These are phyloP conservation scores for Microdochium nivale DNA, from an alignment of 2,329 filamentous ascomycete species.

Conservation along the genomic window DNA sequence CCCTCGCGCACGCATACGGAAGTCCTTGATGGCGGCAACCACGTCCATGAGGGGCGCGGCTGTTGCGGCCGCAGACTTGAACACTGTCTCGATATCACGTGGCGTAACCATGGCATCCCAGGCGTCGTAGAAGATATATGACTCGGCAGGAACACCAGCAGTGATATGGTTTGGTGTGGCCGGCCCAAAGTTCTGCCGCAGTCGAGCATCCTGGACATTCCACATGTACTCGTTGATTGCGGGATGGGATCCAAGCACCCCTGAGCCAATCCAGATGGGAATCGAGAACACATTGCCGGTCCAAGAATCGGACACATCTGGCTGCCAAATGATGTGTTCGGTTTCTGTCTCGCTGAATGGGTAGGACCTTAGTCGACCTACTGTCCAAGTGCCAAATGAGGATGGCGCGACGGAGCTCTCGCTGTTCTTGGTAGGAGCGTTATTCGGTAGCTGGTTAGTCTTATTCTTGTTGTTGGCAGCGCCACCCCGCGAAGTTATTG, in stretches of 20 bases:
- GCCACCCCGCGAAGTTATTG: slow-evolving; percentile 7
- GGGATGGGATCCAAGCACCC: slow-evolving; percentile 18
- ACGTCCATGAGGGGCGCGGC: slow-evolving; percentile 14
- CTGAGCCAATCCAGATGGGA: slow-evolving; percentile 39
- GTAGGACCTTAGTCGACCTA: slow-evolving; percentile 15
- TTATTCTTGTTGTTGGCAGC: neutral
- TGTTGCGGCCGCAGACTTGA: slow-evolving; percentile 2
- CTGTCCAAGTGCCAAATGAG: slow-evolving; percentile 14
- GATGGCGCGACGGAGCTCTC: slow-evolving; percentile 3
- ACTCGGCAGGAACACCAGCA: slow-evolving; percentile 37
- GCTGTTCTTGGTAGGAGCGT: neutral
- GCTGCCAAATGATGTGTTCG: slow-evolving; percentile 15
- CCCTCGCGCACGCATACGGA: slow-evolving; percentile 14
- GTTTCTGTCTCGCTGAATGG: slow-evolving; percentile 15
- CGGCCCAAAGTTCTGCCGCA: slow-evolving; percentile 31
- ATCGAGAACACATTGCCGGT: slow-evolving; percentile 18
- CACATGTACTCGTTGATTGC: slow-evolving; percentile 39
- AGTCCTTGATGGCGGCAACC: slow-evolving; percentile 18
- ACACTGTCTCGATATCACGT: slow-evolving; percentile 7
- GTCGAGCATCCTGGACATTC: slow-evolving; percentile 25
- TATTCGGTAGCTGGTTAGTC: neutral
- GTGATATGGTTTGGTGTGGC: slow-evolving; percentile 38
- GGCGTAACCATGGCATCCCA: slow-evolving; percentile 42
- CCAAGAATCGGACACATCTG: slow-evolving; percentile 17
- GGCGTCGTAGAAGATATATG: slow-evolving; percentile 39